These are phyloP conservation scores for Sutorius eximius DNA, from an alignment of 1,284 basidiomycete genomes.

Conservation along the genomic window DNA sequence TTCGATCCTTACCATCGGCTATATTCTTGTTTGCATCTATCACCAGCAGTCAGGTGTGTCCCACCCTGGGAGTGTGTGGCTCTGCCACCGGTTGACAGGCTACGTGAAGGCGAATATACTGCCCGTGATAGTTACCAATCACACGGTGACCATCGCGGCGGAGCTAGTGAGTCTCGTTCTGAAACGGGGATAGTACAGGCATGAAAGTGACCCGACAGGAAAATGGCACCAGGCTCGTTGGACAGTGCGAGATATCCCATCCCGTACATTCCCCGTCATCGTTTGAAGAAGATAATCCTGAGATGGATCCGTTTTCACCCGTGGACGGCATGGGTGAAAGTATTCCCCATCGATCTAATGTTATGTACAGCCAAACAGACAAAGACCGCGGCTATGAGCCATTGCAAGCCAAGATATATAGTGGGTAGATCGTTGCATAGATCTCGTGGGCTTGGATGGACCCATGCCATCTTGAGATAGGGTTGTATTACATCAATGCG, in stretches of 20 bases:
- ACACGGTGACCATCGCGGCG: constrained; percentile 96
- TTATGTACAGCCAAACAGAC: constrained; percentile 62
- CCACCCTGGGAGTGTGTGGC: constrained; percentile 9
- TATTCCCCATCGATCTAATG: constrained; percentile 53
- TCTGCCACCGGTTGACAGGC: constrained; percentile 16
- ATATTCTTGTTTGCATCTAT: constrained; percentile 96
- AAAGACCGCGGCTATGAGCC: constrained; percentile 56
- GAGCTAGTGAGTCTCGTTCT: constrained; percentile 63
- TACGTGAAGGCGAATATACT: constrained; percentile 68
- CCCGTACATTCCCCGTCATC: constrained; percentile 53
- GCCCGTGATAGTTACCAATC: constrained; percentile 92
- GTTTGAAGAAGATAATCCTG: constrained; percentile 28
- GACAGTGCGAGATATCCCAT: constrained; percentile 97
- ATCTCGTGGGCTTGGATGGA: constrained; percentile 7
- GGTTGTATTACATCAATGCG: constrained; percentile 91
- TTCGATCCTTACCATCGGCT: constrained; percentile 88
- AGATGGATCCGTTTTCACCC: constrained; percentile 40
- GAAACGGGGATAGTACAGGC: constrained; percentile 4
- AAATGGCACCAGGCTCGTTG: constrained; percentile 79
- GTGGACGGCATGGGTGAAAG: constrained; percentile 54
- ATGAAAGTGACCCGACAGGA: constrained; percentile 46
- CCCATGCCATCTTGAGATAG: constrained; percentile 38
- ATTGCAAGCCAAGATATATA: constrained; percentile 63
- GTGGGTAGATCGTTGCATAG: constrained; percentile 44
- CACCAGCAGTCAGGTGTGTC: constrained; percentile 66